Base-by-base conservation (phyloP, 495 filamentous ascomycete genomes). In the Aspergillus nidulans region DNA sequence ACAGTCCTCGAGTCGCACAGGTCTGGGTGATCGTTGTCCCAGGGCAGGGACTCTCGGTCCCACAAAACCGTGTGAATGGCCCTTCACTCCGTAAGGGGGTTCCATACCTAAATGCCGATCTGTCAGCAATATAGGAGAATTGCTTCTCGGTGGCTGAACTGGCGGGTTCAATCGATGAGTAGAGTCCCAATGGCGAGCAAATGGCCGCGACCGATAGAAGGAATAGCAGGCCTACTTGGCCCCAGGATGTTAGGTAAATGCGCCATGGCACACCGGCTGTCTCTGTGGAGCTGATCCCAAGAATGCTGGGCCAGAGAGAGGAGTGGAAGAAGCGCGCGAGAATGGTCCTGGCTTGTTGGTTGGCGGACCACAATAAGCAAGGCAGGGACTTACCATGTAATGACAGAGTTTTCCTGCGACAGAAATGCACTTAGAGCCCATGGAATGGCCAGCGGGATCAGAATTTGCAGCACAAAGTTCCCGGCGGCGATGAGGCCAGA, bases 181-280 rank as follows among this genome's bases (percentile, higher is more conserved):
- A 65, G n/a, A 72, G 55, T 9, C 68, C 69, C 13, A 72, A 56
- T 8, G 69, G 69, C 1, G 69, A 69, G 25, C 69, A 57, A 9
- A 72, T 62, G 7, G 52, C 49, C 3, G 65, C 61, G 19, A 66
- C 38, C 0, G 60, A 48, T 0, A 62, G 18, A 4, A 69, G 16
- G 1, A 63, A 24, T 15, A 56, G 9, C 4, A 52, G 19, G 19
- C 58, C 6, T 13, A 54, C 48, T n/a, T 52, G 43, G 18, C 63
- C 20, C 43, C 53, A 47, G 0, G 57, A 13, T 6, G 53, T 51
- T 0, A 56, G 19, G 13, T 21, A 45, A 0, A 67, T 53, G 28
- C 53, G 24, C 24, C 45, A 3, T 32, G 18, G 32, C 55, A 52
- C 30, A 7, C 61, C 60, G n/a, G 28, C 25, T 4, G 49, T 44